A percentile compares a stretch with the other conserved stretches of the same genome.
These are phyloP conservation scores for Aspergillus candidus DNA, from an alignment of 2,329 filamentous ascomycete genomes.

Conservation along the genomic window DNA sequence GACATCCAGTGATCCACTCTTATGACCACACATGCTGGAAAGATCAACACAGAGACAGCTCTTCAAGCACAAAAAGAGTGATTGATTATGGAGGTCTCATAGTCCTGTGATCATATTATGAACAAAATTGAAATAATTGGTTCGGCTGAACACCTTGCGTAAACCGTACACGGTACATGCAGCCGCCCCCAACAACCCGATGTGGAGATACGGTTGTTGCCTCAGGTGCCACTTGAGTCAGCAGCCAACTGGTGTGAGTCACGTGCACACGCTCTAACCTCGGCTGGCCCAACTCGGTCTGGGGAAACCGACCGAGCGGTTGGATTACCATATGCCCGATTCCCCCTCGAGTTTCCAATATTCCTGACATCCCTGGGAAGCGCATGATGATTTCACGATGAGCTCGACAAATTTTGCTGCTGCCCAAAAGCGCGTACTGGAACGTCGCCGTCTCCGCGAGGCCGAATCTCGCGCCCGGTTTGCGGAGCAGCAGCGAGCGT, in stretches of 20 bases:
- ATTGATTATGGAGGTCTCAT: too few species aligned
- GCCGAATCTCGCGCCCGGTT: constrained; percentile 55
- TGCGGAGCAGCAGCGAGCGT: constrained; percentile 38
- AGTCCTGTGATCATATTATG: too few species aligned
- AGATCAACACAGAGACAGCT: too few species aligned
- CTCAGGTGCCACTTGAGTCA: not conserved
- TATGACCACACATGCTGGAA: too few species aligned
- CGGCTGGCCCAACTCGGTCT: constrained; percentile 12
- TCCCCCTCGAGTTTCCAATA: constrained; percentile 2
- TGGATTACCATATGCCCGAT: constrained; percentile 7
- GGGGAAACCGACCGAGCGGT: constrained; percentile 15
- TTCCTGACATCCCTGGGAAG: constrained; percentile 1
- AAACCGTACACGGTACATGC: too few species aligned
- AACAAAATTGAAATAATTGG: too few species aligned
- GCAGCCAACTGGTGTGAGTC: constrained; percentile 1
- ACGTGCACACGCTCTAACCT: constrained; percentile 12
- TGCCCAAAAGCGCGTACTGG: constrained; percentile 79
- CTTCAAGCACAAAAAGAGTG: too few species aligned
- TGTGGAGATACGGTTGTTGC: not conserved
- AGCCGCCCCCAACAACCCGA: not conserved
- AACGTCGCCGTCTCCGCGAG: constrained; percentile 72
- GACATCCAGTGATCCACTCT: too few species aligned
- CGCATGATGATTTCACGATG: constrained; percentile 41
- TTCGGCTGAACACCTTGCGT: too few species aligned
- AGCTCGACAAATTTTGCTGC: constrained; percentile 69